Base-by-base conservation (phyloP, 1,284 basidiomycete genomes). In the Tausonia pullulans region DNA sequence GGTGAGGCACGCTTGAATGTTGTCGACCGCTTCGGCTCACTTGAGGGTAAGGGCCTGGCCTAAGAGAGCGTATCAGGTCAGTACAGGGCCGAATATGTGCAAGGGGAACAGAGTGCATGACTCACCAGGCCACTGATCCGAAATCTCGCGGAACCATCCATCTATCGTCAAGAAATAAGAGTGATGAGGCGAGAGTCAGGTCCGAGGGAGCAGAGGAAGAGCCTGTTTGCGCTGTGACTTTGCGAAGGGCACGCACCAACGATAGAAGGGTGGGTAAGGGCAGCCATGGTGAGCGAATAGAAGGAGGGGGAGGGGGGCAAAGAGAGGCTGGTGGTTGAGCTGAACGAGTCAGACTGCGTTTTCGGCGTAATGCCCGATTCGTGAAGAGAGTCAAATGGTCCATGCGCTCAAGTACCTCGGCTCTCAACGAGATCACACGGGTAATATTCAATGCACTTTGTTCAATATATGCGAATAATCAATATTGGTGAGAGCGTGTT, bases 101-200 rank as follows among this genome's bases (percentile, higher is more conserved):
- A 45, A 43, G 57, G 14, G n/a, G 7, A 55, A 62, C 39, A 75
- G 67, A 65, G 67, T 70, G 69, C 71, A 70, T 27, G 68, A 78
- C 78, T 76, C 72, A 77, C 81, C 94, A 51, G 91, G 93, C 95
- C 95, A 98, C 80, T 98, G 94, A 50, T 88, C 84, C 66, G 90
- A 94, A 75, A 93, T 88, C 81, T 98, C 95, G 71, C 88, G 84
- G 82, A 97, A 98, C 94, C 95, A 98, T 77, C 94, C 93, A 81
- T 96, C 93, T 89, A 69, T 27, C 13, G 27, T 40, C 8, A 40
- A 46, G 41, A 0, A 54, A 50, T 14, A 39, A 54, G 27, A 45
- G 27, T 4, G n/a, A 8, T 48, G 43, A 39, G 39, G 13, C 6
- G 44, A 14, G 3, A 44, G 52, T 8, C 13, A 56, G 10, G 41